Evolutionary conservation across 1,284 basidiomycete species (phyloP).

Genomic region (Sparassis latifolia): DNA sequence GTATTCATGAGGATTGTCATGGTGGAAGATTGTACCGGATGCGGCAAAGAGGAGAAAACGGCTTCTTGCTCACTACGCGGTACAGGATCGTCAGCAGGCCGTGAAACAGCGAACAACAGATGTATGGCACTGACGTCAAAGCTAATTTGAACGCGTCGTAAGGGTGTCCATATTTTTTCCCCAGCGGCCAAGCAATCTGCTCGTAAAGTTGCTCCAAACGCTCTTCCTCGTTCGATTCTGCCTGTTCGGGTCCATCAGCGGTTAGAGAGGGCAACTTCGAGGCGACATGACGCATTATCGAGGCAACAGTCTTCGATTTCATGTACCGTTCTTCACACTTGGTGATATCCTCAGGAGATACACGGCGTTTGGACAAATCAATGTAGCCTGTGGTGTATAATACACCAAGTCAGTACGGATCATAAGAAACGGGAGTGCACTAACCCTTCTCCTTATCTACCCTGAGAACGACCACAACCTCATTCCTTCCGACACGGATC

Average conservation of each 20-base stretch:
- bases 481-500: conserved; percentile 95
- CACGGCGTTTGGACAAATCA: conserved; percentile 97
- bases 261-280: conserved; percentile 66
- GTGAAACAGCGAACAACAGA: neutral
- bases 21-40: conserved; percentile 56
- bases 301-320: conserved; percentile 94
- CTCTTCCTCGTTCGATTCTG: conserved; percentile 61
- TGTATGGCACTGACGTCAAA: conserved; percentile 62
- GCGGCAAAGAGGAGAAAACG: conserved; percentile 72
- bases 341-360: conserved; percentile 97
- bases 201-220: conserved; percentile 85
- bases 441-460: conserved; percentile 99
- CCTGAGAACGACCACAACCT: conserved; percentile 96
- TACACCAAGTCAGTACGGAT: neutral
- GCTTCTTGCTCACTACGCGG: conserved; percentile 75
- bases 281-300: conserved; percentile 91
- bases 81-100: conserved; percentile 1
- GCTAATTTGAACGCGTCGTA: conserved; percentile 99
- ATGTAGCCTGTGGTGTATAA: conserved; percentile 73
- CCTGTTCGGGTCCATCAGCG: conserved; percentile 31
- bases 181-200: conserved; percentile 89
- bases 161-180: conserved; percentile 88
- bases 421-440: conserved; percentile 18
- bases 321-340: conserved; percentile 99
- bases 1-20: conserved; percentile 72